phyloP scores from a whole-genome alignment of 192 early-diverging fungal species.

The Podila minutissima region DNA sequence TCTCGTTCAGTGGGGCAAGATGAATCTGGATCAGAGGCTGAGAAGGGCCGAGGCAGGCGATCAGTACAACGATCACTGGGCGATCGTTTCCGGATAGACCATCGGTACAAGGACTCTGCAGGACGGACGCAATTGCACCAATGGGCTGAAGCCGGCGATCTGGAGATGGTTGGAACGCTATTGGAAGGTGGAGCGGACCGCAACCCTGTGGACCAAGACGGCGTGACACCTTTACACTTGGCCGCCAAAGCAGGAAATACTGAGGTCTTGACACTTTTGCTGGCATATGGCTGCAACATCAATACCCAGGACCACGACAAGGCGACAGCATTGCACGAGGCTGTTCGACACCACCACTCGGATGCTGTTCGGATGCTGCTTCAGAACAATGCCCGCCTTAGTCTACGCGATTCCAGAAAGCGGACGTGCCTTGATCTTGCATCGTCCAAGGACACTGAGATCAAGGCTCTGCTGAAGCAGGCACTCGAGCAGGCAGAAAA shows the following conservation, averaged over 20 bases:
- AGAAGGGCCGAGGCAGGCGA: conserved; percentile 5
- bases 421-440: conserved; percentile 64
- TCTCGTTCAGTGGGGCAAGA: conserved; percentile 25
- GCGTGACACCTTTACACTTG: conserved; percentile 74
- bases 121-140: conserved; percentile 75
- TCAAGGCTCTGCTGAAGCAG: conserved; percentile 25
- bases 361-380: conserved; percentile 57
- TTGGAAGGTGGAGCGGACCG: conserved; percentile 69
- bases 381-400: conserved; percentile 54
- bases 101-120: conserved; percentile 61
- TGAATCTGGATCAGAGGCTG: conserved; percentile 23
- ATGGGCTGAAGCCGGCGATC: conserved; percentile 68
- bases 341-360: conserved; percentile 56
- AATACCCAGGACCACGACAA: conserved; percentile 69
- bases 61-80: conserved; percentile 34
- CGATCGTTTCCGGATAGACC: conserved; percentile 56
- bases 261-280: conserved; percentile 56
- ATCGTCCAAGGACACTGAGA: conserved; percentile 35
- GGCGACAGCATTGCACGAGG: conserved; percentile 74
- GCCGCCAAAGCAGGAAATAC: conserved; percentile 66
- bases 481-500: conserved; percentile 38
- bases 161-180: conserved; percentile 58
- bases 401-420: conserved; percentile 65
- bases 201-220: conserved; percentile 70
- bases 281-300: conserved; percentile 66